A percentile compares a stretch with the other conserved stretches of the same genome.
These are phyloP conservation scores for Leptographium flavum DNA, from an alignment of 2,329 filamentous ascomycete species.

Conservation along the genomic window DNA sequence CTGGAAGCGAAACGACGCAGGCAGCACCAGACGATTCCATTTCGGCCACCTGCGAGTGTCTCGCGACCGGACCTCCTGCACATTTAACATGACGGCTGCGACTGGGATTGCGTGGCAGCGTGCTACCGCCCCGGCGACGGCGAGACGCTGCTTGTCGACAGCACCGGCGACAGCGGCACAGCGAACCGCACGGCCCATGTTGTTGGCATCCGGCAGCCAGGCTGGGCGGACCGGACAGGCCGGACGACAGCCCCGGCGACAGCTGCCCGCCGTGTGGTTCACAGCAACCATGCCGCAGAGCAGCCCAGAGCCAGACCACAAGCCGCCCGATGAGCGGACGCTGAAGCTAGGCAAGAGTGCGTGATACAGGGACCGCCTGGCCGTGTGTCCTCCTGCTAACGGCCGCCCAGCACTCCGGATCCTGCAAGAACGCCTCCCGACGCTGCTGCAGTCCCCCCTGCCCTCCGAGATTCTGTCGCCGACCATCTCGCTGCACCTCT, in stretches of 20 bases:
- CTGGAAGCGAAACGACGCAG: too few species aligned
- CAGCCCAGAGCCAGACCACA: slow-evolving; percentile 9
- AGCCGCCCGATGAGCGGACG: slow-evolving; percentile 37
- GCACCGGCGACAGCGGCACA: neutral
- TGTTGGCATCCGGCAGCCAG: neutral
- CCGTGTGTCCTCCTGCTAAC: neutral
- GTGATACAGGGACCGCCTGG: neutral
- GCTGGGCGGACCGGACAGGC: neutral
- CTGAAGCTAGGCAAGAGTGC: slow-evolving; percentile 49
- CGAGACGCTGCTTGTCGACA: neutral
- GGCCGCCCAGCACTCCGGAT: slow-evolving; percentile 39
- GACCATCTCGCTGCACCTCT: slow-evolving; percentile 56
- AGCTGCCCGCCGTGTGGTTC: slow-evolving; percentile 23
- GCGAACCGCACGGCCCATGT: neutral
- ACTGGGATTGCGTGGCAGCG: neutral
- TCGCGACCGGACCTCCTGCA: too few species aligned
- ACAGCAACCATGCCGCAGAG: slow-evolving; percentile 21
- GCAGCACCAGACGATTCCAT: too few species aligned
- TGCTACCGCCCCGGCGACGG: neutral
- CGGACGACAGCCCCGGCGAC: neutral
- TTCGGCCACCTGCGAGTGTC: too few species aligned
- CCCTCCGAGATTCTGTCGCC: slow-evolving; percentile 66
- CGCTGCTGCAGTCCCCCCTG: slow-evolving; percentile 49
- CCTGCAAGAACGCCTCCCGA: slow-evolving; percentile 52
- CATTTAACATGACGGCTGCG: neutral